phyloP scores from a whole-genome alignment of 1,284 basidiomycete species.

The Anthracocystis panici-leucophaei region DNA sequence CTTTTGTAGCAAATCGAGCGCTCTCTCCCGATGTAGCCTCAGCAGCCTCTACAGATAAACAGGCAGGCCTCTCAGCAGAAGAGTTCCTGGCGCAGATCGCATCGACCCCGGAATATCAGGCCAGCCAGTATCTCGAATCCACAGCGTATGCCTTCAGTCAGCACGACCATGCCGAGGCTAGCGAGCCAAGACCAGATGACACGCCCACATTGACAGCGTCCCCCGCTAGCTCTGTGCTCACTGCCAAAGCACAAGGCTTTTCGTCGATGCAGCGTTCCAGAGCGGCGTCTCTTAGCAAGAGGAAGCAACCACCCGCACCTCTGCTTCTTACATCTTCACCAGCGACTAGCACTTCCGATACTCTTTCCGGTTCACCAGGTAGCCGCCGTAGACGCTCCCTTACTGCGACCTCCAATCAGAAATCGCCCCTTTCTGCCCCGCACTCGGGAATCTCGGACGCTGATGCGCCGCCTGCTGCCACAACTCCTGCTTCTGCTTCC shows the following conservation, averaged over 20 bases:
- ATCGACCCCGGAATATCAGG: conserved; percentile 41
- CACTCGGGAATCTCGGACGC: conserved; percentile 9
- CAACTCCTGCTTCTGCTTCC: conserved; percentile 11
- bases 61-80: conserved; percentile 25
- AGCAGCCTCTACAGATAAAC: neutral
- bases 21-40: conserved; percentile 21
- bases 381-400: conserved; percentile 26
- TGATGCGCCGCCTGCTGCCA: neutral
- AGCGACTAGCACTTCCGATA: conserved; percentile 23
- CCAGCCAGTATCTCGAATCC: conserved; percentile 35
- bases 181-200: neutral
- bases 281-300: conserved; percentile 18
- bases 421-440: conserved; percentile 29
- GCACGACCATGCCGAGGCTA: neutral
- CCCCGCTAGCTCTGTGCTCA: conserved; percentile 4
- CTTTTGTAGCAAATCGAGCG: conserved; percentile 25
- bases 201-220: conserved; percentile 12
- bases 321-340: conserved; percentile 42
- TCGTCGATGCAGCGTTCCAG: conserved; percentile 27
- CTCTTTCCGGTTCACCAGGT: conserved; percentile 26
- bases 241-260: conserved; percentile 24
- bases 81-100: conserved; percentile 44
- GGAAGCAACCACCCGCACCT: conserved; percentile 38
- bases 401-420: conserved; percentile 21
- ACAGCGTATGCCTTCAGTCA: conserved; percentile 1